These are phyloP conservation scores for Ophiosphaerella herpotricha DNA, from an alignment of 2,329 filamentous ascomycete species.

Conservation along the genomic window DNA sequence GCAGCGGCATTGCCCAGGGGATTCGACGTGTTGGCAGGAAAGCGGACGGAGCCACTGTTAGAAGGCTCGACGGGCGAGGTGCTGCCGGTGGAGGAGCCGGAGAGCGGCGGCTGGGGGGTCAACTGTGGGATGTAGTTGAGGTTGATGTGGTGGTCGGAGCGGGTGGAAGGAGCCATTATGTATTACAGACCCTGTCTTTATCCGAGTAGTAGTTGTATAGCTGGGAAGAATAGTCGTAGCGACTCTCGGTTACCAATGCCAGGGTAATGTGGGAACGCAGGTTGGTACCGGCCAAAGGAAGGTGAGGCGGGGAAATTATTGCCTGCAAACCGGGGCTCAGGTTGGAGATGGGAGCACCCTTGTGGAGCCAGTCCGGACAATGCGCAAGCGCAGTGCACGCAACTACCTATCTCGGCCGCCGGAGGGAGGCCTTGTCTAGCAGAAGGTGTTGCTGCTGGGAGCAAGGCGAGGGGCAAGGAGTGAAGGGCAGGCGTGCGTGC, in stretches of 20 bases:
- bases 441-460: neutral
- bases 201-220: slow-evolving; percentile 27
- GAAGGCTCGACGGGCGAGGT: slow-evolving; percentile 80
- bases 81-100: slow-evolving; percentile 77
- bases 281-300: slow-evolving; percentile 50
- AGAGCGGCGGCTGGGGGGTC: slow-evolving; percentile 69
- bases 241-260: slow-evolving; percentile 46
- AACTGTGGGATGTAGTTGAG: slow-evolving; percentile 78
- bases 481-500: neutral
- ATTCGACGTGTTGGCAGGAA: slow-evolving; percentile 71
- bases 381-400: slow-evolving; percentile 8
- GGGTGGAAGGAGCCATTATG: slow-evolving; percentile 85
- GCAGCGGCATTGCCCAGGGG: slow-evolving; percentile 56
- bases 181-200: slow-evolving; percentile 62
- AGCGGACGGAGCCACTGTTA: slow-evolving; percentile 66
- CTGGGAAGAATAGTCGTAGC: slow-evolving; percentile 31
- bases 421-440: neutral
- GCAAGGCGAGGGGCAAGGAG: slow-evolving; percentile 9
- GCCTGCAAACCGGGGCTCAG: slow-evolving; percentile 38
- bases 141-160: slow-evolving; percentile 81
- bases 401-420: neutral
- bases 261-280: slow-evolving; percentile 41
- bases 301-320: slow-evolving; percentile 42
- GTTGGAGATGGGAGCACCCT: slow-evolving; percentile 8
- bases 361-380: slow-evolving; percentile 36